Base-by-base conservation (phyloP, 2,329 filamentous ascomycete species). In the Fusarium armeniacum region DNA sequence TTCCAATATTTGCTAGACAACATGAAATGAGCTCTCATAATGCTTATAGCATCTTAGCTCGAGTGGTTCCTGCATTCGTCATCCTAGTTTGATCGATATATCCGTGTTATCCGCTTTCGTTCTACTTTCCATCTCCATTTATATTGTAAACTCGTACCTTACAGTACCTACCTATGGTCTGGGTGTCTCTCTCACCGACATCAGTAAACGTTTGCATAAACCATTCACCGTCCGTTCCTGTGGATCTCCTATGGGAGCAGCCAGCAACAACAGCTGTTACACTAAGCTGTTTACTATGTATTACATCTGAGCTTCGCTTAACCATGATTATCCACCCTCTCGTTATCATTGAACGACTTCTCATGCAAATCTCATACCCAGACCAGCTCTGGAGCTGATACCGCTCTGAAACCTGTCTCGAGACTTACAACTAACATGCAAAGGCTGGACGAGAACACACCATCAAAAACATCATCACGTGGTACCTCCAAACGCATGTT, bases 131-230 rank as follows among this genome's bases (percentile, higher is more conserved):
- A 33, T 26, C n/a, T 33, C 11, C 26, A 24, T 22, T 38, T 13
- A 44, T 41, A 24, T 46, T 13, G 38, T 49, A 45, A 26, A 26
- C 24, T 28, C 16, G 18, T 45, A 22, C 20, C 11, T 20, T 30
- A 30, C 28, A 30, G 28, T 35, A 43, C 13, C 13, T 20, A 9
- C 36, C 11, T 11, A 30, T 45, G 8, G 18, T 32, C 28, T 6
- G 20, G 13, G 18, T 32, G 18, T 32, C 44, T 46, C 67, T 70
- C 67, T 70, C 67, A 70, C 67, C 67, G 67, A 70, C 67, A 65
- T 46, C n/a, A 38, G 22, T 30, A n/a, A 41, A 32, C 49, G 57
- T 24, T 15, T 69, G 50, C 57, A 45, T 44, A 22, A 58, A 22
- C 8, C 40, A 26, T 43, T 12, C n/a, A 38, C 38, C 36, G 33